A percentile compares a stretch with the other conserved stretches of the same genome.
Conservation (phyloP, 306 rosid species). For the Cotoneaster glaucophyllus region DNA sequence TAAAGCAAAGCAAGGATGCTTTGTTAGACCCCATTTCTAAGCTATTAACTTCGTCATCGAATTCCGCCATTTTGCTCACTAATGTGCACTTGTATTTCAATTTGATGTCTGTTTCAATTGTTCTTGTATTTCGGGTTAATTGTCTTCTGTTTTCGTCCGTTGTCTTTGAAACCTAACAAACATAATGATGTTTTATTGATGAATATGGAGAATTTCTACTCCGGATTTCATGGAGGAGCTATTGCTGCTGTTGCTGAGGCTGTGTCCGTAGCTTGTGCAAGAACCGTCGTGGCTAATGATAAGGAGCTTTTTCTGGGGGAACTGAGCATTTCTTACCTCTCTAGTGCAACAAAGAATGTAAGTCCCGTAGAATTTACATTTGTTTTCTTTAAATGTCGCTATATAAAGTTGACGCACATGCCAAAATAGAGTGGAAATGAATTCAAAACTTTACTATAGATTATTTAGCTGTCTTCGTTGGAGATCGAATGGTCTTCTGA, state of each 20-base stretch:
- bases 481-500: background rate
- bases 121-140: background rate
- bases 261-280: slow-evolving; percentile 37
- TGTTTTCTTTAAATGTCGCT: background rate
- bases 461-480: background rate
- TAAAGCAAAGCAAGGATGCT: background rate
- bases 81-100: background rate
- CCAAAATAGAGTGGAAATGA: background rate
- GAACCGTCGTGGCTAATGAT: slow-evolving; percentile 32
- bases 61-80: background rate
- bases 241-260: slow-evolving; percentile 41
- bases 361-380: slow-evolving; percentile 11
- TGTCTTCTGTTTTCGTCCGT: background rate
- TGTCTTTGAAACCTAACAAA: background rate
- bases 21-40: background rate
- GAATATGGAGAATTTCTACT: slow-evolving; percentile 29
- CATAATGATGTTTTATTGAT: background rate
- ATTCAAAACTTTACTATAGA: background rate
- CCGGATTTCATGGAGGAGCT: slow-evolving; percentile 39
- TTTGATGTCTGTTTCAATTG: background rate
- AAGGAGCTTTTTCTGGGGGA: slow-evolving; percentile 45
- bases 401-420: background rate
- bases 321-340: slow-evolving; percentile 42
- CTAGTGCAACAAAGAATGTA: slow-evolving; percentile 33
- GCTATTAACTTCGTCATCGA: background rate